Evolutionary conservation across 176 grass and related monocot species (phyloP).

Genomic region (Poa annua): DNA sequence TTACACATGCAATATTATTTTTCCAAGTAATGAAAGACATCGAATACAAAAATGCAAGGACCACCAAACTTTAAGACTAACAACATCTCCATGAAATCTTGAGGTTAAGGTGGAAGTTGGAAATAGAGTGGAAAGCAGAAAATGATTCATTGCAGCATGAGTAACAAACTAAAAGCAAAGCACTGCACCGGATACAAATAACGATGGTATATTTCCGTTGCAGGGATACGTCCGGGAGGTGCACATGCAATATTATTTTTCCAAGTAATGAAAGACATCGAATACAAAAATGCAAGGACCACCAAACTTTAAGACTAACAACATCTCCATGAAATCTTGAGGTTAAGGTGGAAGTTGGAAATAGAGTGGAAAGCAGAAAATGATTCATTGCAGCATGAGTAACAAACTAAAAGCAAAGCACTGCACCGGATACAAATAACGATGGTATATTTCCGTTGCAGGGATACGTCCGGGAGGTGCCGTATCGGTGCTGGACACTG

Average conservation of each 20-base stretch:
- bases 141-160: slow-evolving; percentile 31
- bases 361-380: slow-evolving; percentile 23
- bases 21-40: slow-evolving; percentile 21
- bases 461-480: no score
- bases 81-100: slow-evolving; percentile 29
- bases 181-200: no score
- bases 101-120: slow-evolving; percentile 18
- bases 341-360: slow-evolving; percentile 26
- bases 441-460: no score
- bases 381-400: slow-evolving; percentile 30
- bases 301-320: slow-evolving; percentile 40
- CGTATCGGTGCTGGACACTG: no score
- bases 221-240: no score
- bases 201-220: no score
- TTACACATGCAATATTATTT: slow-evolving; percentile 22
- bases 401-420: neutral
- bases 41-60: slow-evolving; percentile 39
- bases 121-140: slow-evolving; percentile 31
- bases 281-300: no score
- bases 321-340: slow-evolving; percentile 22
- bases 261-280: slow-evolving; percentile 23
- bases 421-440: no score
- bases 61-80: slow-evolving; percentile 37
- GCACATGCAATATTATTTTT: slow-evolving; percentile 17
- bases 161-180: slow-evolving; percentile 14